A percentile compares a stretch with the other conserved stretches of the same genome.
These are phyloP conservation scores for Rosa lucieae DNA, from an alignment of 306 rosid genomes.

Conservation along the genomic window DNA sequence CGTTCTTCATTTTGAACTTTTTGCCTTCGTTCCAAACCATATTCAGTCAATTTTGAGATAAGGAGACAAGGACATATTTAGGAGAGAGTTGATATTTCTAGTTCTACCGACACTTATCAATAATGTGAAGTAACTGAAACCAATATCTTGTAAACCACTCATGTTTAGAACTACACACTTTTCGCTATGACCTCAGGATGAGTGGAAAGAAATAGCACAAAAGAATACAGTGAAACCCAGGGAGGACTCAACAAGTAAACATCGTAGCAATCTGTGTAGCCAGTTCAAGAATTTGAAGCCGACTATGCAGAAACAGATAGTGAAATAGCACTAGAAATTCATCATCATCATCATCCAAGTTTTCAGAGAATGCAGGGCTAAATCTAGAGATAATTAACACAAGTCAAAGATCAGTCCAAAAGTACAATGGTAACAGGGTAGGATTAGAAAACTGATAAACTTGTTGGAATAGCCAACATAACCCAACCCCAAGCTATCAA, in stretches of 20 bases:
- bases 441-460: not conserved
- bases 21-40: not conserved
- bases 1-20: not conserved
- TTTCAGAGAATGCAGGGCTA: not conserved
- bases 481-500: not conserved
- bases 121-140: not conserved
- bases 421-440: not conserved
- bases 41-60: not conserved
- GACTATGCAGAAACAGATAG: not conserved
- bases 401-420: not conserved
- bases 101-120: constrained; percentile 3
- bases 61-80: not conserved
- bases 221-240: not conserved
- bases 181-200: not conserved
- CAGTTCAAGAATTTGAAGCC: not conserved
- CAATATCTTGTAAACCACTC: not conserved
- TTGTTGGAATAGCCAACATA: not conserved
- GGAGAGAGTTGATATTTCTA: not conserved
- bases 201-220: not conserved
- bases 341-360: not conserved
- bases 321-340: not conserved
- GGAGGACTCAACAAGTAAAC: not conserved
- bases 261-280: not conserved
- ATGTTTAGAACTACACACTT: not conserved
- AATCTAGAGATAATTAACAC: not conserved